A percentile compares a stretch with the other conserved stretches of the same genome.
phyloP scores from a whole-genome alignment of 352 stramenopile genomes.

The Phytophthora foliorum region DNA sequence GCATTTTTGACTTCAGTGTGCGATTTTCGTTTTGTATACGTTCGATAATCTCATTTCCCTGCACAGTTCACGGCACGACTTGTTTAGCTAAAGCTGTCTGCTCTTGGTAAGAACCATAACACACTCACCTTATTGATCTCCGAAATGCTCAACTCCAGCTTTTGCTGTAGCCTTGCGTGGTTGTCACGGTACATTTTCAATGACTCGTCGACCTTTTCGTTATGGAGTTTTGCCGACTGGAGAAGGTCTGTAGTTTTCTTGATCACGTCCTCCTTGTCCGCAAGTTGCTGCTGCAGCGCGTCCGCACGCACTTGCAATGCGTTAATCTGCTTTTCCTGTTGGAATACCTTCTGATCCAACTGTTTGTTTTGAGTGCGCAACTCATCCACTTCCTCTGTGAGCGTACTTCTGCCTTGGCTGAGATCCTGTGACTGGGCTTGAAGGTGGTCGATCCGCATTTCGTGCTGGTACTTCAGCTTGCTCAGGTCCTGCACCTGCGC shows the following conservation, averaged over 20 bases:
- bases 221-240: constrained; percentile 71
- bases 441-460: constrained; percentile 82
- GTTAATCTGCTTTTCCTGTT: constrained; percentile 88
- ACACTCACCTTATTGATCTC: constrained; percentile 91
- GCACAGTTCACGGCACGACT: background rate
- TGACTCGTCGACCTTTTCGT: constrained; percentile 88
- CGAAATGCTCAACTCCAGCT: constrained; percentile 89
- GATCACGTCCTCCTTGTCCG: constrained; percentile 82
- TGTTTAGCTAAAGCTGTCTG: background rate
- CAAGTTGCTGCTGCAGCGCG: constrained; percentile 80
- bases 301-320: constrained; percentile 75
- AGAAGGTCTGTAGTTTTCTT: constrained; percentile 79
- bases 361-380: constrained; percentile 79
- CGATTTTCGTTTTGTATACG: constrained; percentile 89
- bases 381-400: constrained; percentile 60
- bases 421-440: constrained; percentile 70
- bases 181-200: constrained; percentile 91
- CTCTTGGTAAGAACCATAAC: background rate
- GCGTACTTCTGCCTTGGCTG: constrained; percentile 44
- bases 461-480: constrained; percentile 84
- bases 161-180: constrained; percentile 84
- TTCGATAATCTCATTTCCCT: constrained; percentile 93
- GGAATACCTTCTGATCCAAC: constrained; percentile 83
- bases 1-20: constrained; percentile 81
- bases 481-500: constrained; percentile 60